Percentiles rank a stretch among this genome's conserved stretches.
phyloP scores from a whole-genome alignment of 2,329 filamentous ascomycete genomes.

The Pseudogymnoascus verrucosus region DNA sequence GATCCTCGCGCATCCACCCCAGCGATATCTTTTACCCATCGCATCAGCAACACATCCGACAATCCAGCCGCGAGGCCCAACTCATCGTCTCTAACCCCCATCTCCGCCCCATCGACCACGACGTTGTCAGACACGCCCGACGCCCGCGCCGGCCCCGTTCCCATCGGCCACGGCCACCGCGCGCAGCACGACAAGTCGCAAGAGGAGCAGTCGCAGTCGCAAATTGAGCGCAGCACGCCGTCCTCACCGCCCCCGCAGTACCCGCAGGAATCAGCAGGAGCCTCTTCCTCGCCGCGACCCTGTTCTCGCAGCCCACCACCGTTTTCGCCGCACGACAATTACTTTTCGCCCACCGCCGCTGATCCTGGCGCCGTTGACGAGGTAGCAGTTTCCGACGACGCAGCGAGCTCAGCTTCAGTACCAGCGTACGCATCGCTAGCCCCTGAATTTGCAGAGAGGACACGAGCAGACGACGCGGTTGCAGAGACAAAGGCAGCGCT shows the following conservation, averaged over 20 bases:
- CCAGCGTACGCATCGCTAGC: slow-evolving; percentile 46
- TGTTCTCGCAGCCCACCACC: slow-evolving; percentile 35
- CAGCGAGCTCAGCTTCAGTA: slow-evolving; percentile 31
- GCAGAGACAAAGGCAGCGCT: slow-evolving; percentile 79
- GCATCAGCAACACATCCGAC: background rate
- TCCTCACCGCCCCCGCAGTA: slow-evolving; percentile 54
- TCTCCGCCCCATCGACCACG: slow-evolving; percentile 25
- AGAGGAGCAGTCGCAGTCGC: slow-evolving; percentile 20
- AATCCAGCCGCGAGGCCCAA: background rate
- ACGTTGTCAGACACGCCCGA: slow-evolving; percentile 43
- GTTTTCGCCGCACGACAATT: slow-evolving; percentile 26
- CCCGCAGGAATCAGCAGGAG: slow-evolving; percentile 39
- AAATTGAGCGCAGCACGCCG: slow-evolving; percentile 34
- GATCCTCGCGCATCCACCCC: background rate
- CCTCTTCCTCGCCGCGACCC: slow-evolving; percentile 36
- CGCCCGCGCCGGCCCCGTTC: slow-evolving; percentile 37
- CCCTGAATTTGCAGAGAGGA: background rate
- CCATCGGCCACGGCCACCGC: slow-evolving; percentile 17
- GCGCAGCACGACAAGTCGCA: slow-evolving; percentile 19
- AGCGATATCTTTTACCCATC: background rate
- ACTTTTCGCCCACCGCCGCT: slow-evolving; percentile 48
- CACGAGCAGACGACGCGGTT: slow-evolving; percentile 38
- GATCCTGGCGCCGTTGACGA: slow-evolving; percentile 30
- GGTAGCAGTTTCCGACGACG: slow-evolving; percentile 34
- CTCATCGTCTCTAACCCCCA: background rate